Percentiles rank a stretch among this genome's conserved stretches.
These are phyloP conservation scores for Cicer arietinum DNA, from an alignment of 306 rosid genomes.

Conservation along the genomic window DNA sequence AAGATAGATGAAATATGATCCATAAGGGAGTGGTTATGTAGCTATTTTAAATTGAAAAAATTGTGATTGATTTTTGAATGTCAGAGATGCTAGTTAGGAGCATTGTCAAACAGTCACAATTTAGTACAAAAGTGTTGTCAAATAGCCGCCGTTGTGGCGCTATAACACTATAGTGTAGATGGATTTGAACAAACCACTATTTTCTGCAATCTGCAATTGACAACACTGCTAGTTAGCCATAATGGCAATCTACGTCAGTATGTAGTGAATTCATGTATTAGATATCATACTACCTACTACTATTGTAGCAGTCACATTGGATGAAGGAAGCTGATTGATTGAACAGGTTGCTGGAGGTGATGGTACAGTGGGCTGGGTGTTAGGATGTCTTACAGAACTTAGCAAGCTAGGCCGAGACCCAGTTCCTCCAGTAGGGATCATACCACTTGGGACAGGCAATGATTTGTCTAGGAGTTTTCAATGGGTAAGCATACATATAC, in stretches of 20 bases:
- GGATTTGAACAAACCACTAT: no score
- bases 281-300: constrained; percentile 13
- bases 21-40: constrained; percentile 14
- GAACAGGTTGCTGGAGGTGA: constrained; percentile 99
- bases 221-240: neutral
- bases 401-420: constrained; percentile 57
- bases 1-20: constrained; percentile 26
- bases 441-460: constrained; percentile 98
- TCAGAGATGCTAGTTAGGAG: constrained; percentile 9
- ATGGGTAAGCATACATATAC: constrained; percentile 72
- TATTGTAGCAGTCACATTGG: constrained; percentile 32
- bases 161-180: no score
- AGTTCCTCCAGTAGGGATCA: constrained; percentile 85
- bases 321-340: constrained; percentile 49
- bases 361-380: constrained; percentile 98
- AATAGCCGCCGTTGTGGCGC: no score
- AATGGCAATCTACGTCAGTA: neutral
- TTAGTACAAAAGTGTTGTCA: no score
- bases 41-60: constrained; percentile 13
- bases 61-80: constrained; percentile 3
- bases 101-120: no score
- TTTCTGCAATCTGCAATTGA: no score
- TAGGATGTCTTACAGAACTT: constrained; percentile 86
- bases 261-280: constrained; percentile 15
- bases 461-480: constrained; percentile 91